These are phyloP conservation scores for Anthostomella pinea DNA, from an alignment of 2,329 filamentous ascomycete species.

Conservation along the genomic window DNA sequence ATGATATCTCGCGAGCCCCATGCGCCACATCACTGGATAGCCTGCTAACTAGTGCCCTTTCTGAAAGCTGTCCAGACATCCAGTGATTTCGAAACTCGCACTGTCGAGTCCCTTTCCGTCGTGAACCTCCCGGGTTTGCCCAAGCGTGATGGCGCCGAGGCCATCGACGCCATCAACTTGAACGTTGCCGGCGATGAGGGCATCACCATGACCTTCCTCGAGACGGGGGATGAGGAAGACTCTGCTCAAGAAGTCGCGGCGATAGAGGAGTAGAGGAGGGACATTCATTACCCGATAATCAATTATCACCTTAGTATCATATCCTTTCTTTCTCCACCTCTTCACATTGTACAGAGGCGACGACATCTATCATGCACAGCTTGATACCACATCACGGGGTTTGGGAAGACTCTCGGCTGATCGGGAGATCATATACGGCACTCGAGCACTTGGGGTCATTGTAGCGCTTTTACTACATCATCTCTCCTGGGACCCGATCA, in stretches of 20 bases:
- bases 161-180: conserved; percentile 43
- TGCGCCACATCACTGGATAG: neutral
- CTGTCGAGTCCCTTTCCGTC: conserved; percentile 21
- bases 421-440: too few species aligned
- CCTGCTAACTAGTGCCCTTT: conserved; percentile 21
- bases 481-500: neutral
- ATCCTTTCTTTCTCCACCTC: too few species aligned
- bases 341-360: too few species aligned
- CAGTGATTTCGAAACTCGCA: conserved; percentile 23
- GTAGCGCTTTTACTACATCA: too few species aligned
- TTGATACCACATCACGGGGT: too few species aligned
- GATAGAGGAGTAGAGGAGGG: conserved; percentile 15
- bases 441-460: too few species aligned
- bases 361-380: too few species aligned
- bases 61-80: conserved; percentile 27
- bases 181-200: conserved; percentile 43
- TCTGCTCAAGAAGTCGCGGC: conserved; percentile 21
- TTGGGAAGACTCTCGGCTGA: too few species aligned
- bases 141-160: conserved; percentile 25
- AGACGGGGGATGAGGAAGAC: conserved; percentile 36
- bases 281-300: too few species aligned
- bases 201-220: conserved; percentile 47
- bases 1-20: neutral
- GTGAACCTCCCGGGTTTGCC: conserved; percentile 16
- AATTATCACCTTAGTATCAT: too few species aligned